Evolutionary conservation across 2,329 filamentous ascomycete species (phyloP), one percentile per base, ranked within the genome.

Genomic region (Trichoderma koningii): DNA sequence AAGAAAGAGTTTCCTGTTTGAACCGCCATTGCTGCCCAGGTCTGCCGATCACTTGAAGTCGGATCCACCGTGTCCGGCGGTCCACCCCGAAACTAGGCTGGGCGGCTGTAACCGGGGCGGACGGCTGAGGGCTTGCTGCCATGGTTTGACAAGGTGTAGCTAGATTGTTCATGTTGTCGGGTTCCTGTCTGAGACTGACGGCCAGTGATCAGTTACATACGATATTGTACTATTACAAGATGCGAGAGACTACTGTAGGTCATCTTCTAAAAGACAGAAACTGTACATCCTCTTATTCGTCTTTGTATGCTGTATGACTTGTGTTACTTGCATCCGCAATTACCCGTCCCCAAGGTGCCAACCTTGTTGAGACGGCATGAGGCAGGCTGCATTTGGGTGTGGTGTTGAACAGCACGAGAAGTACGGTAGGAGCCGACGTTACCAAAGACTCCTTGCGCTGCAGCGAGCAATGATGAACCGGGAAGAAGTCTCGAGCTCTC

Each of bases 101-200:
- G 45, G 30, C 30, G 44, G 52, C 56, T 62, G 57, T 62, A 53
- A 62, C 57, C 57, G 48, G 48, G 48, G 57, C 38, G 48, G 57
- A 52, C 23, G 48, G 30, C n/a, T 62, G 57, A 62, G 48, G 48
- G 23, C 55, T 47, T 17, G 15, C 12, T 38, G 55, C n/a, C 55
- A 48, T 34, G n/a, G 55, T 57, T 57, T 19, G 30, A 34, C 38
- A n/a, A 30, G 55, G 15, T 30, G 23, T 23, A 30, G 19, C 34
- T 28, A 19, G 19, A 7, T 19, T 41, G 41, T 63, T 63, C 59
- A 42, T 62, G 47, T 47, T 62, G 41, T 17, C 41, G 17, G 19
- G 26, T 19, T 44, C 50, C 15, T 55, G n/a, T 34, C 21, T 38
- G 15, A 41, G 10, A 42, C 30, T 12, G 30, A 34, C 12, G 30